phyloP scores from a whole-genome alignment of 257 asterid genomes.

The Anisodus acutangulus region DNA sequence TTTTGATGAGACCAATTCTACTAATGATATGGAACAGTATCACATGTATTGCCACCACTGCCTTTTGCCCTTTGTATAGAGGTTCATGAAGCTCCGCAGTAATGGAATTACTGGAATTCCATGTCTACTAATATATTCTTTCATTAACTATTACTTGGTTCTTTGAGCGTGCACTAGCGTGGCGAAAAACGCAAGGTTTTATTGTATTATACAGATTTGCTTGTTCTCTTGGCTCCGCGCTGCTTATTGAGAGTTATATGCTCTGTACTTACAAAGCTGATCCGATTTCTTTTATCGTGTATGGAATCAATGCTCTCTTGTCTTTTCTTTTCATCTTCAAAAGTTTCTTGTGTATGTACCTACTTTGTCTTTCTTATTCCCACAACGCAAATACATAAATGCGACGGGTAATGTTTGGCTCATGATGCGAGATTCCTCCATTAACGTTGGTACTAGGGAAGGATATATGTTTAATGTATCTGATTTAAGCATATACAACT shows the following conservation, averaged over 20 bases:
- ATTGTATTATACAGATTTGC: neutral
- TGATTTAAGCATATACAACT: too few species aligned
- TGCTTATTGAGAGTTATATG: neutral
- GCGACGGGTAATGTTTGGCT: too few species aligned
- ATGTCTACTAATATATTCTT: neutral
- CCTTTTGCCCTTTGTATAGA: slow-evolving; percentile 3
- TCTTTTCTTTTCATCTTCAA: too few species aligned
- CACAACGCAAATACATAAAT: too few species aligned
- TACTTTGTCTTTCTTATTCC: too few species aligned
- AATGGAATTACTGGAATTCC: slow-evolving; percentile 14
- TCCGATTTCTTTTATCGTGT: neutral
- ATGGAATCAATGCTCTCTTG: neutral
- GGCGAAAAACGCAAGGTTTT: neutral
- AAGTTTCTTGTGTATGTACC: too few species aligned
- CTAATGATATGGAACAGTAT: neutral
- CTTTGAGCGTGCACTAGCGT: neutral
- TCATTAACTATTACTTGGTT: neutral
- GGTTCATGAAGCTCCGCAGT: slow-evolving; percentile 9
- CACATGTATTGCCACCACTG: neutral
- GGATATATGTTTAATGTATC: too few species aligned
- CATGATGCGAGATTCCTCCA: too few species aligned
- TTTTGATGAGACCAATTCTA: neutral
- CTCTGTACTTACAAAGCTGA: neutral
- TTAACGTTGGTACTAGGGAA: too few species aligned
- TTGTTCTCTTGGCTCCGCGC: neutral